Evolutionary conservation across 768 basidiomycete species (phyloP).

Genomic region (Macrolepiota dolichaula): DNA sequence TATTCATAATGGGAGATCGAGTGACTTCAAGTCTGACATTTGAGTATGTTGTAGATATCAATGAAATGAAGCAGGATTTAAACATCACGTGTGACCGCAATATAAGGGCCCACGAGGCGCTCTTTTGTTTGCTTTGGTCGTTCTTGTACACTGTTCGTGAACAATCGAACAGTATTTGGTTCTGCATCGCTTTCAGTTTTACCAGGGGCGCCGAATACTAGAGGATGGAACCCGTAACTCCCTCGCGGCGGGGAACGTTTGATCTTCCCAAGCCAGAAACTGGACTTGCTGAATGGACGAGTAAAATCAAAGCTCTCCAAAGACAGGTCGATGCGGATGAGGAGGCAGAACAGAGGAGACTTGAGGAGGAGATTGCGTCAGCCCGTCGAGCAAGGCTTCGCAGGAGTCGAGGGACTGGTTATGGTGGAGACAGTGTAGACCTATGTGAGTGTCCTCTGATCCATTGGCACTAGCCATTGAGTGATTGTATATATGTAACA

Average conservation of each 20-base stretch:
- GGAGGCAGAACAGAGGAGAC: conserved; percentile 67
- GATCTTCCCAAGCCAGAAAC: conserved; percentile 55
- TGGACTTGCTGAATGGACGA: conserved; percentile 79
- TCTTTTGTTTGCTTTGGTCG: background rate
- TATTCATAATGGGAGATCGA: background rate
- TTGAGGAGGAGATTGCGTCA: conserved; percentile 63
- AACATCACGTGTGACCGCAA: background rate
- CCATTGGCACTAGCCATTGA: background rate
- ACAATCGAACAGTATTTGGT: background rate
- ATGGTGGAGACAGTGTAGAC: conserved; percentile 37
- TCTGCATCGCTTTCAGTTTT: background rate
- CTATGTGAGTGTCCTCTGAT: conserved; percentile 37
- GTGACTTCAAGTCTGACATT: background rate
- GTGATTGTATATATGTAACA: background rate
- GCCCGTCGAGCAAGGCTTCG: conserved; percentile 47
- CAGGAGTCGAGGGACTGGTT: conserved; percentile 39
- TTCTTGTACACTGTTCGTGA: background rate
- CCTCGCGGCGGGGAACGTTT: conserved; percentile 22
- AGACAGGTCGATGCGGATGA: conserved; percentile 80
- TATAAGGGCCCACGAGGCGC: background rate
- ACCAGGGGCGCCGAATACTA: background rate
- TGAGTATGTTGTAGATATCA: too few species aligned
- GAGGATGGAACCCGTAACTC: conserved; percentile 8
- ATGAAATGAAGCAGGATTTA: background rate
- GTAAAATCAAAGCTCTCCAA: conserved; percentile 75